A percentile compares a stretch with the other conserved stretches of the same genome.
Evolutionary conservation across 495 filamentous ascomycete species (phyloP).

Genomic region (Penicillium coffeae): DNA sequence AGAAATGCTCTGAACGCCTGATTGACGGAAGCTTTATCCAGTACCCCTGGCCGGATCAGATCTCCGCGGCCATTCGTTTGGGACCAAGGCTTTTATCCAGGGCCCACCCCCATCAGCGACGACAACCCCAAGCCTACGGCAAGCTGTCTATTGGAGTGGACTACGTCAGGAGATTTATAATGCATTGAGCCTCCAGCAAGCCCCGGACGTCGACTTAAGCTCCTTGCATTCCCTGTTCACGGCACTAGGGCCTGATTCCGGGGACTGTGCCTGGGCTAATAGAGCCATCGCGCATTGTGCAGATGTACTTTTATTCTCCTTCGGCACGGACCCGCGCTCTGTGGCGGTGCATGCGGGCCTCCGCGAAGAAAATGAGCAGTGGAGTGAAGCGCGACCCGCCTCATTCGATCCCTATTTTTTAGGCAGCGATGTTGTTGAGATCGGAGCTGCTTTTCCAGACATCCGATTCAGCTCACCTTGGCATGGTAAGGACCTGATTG

Average conservation of each 20-base stretch:
- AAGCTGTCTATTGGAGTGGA: slow-evolving; percentile 26
- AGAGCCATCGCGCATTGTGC: slow-evolving; percentile 26
- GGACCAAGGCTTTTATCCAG: slow-evolving; percentile 23
- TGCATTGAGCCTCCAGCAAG: slow-evolving; percentile 21
- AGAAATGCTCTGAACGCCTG: background rate
- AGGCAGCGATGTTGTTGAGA: slow-evolving; percentile 13
- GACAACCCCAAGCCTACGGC: slow-evolving; percentile 20
- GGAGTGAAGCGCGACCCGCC: slow-evolving; percentile 15
- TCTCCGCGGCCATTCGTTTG: slow-evolving; percentile 25
- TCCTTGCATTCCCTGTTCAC: slow-evolving; percentile 21
- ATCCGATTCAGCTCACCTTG: slow-evolving; percentile 23
- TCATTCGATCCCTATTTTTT: slow-evolving; percentile 25
- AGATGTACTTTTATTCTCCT: slow-evolving; percentile 22
- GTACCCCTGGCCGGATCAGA: slow-evolving; percentile 26
- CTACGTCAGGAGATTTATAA: slow-evolving; percentile 27
- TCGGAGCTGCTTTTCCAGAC: slow-evolving; percentile 17
- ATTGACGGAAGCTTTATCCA: background rate
- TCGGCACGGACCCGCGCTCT: slow-evolving; percentile 15
- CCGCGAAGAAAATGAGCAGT: slow-evolving; percentile 16
- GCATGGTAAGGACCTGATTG: slow-evolving; percentile 14
- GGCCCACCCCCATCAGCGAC: slow-evolving; percentile 17
- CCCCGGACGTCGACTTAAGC: slow-evolving; percentile 23
- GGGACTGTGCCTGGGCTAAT: slow-evolving; percentile 24
- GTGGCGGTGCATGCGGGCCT: slow-evolving; percentile 16
- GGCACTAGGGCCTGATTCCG: slow-evolving; percentile 13